Conservation (phyloP, 768 basidiomycete genomes). For the Kwoniella newhampshirensis region DNA sequence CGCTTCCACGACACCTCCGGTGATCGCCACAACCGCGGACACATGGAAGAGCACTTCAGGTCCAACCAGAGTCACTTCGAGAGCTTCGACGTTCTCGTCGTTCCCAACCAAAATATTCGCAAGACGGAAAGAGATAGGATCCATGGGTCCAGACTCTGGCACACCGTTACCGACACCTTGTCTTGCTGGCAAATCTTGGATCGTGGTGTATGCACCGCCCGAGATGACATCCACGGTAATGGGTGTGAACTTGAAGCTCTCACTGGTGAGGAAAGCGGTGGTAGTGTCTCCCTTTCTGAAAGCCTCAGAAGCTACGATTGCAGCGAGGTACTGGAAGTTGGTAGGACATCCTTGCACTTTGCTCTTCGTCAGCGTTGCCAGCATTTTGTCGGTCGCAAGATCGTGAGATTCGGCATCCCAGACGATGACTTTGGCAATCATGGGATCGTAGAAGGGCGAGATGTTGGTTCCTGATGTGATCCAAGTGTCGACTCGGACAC, state of each 20-base stretch:
- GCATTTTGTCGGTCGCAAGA: constrained; percentile 58
- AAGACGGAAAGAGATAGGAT: constrained; percentile 60
- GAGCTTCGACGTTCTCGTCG: constrained; percentile 57
- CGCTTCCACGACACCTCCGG: constrained; percentile 59
- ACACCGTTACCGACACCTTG: constrained; percentile 60
- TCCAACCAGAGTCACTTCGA: constrained; percentile 59
- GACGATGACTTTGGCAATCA: constrained; percentile 64
- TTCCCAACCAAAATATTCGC: constrained; percentile 67
- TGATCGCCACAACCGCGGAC: constrained; percentile 60
- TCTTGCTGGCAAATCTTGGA: constrained; percentile 33
- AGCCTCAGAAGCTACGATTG: constrained; percentile 56
- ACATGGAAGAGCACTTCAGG: constrained; percentile 61
- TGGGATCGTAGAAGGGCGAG: constrained; percentile 55
- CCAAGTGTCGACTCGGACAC: constrained; percentile 57
- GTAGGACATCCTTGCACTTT: constrained; percentile 64
- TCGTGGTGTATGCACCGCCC: constrained; percentile 60
- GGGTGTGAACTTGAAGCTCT: constrained; percentile 8
- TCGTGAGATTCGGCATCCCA: constrained; percentile 56
- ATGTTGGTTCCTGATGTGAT: constrained; percentile 56
- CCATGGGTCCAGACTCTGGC: constrained; percentile 68
- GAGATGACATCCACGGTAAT: constrained; percentile 62
- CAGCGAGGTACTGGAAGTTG: constrained; percentile 60
- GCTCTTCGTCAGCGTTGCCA: constrained; percentile 53
- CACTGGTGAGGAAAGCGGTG: constrained; percentile 38
- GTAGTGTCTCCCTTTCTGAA: constrained; percentile 32